Conservation (phyloP, 176 grass and related monocot species). For the Lolium multiflorum region DNA sequence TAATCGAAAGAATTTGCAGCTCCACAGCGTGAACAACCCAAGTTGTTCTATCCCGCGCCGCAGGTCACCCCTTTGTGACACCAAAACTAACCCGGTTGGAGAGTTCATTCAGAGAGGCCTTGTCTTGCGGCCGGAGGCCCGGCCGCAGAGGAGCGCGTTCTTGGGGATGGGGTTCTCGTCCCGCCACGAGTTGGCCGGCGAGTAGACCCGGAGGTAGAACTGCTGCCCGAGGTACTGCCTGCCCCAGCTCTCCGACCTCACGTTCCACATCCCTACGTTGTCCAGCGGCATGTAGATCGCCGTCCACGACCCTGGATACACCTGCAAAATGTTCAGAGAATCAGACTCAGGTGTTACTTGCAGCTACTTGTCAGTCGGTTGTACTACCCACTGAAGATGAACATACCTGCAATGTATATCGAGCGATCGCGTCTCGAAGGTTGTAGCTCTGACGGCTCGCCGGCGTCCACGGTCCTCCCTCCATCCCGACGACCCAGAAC, state of each 20-base stretch:
- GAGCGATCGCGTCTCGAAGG: slow-evolving; percentile 76
- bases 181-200: slow-evolving; percentile 85
- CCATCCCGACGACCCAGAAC: slow-evolving; percentile 96
- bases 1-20: slow-evolving; percentile 18
- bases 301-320: slow-evolving; percentile 87
- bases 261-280: slow-evolving; percentile 98
- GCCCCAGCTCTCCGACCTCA: slow-evolving; percentile 92
- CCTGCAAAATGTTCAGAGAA: slow-evolving; percentile 42
- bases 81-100: slow-evolving; percentile 13
- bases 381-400: neutral
- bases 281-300: slow-evolving; percentile 95
- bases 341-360: neutral
- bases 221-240: slow-evolving; percentile 91
- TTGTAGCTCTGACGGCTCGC: slow-evolving; percentile 78
- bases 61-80: slow-evolving; percentile 75
- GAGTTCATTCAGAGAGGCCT: slow-evolving; percentile 73
- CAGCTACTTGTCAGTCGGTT: slow-evolving; percentile 7
- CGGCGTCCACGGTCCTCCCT: slow-evolving; percentile 82
- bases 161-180: slow-evolving; percentile 95
- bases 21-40: slow-evolving; percentile 41
- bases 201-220: slow-evolving; percentile 95
- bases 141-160: slow-evolving; percentile 89
- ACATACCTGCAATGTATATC: slow-evolving; percentile 83
- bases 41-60: neutral
- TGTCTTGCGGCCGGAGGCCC: slow-evolving; percentile 75